These are phyloP conservation scores for Ligustrum vulgare DNA, from an alignment of 257 asterid genomes.

Conservation along the genomic window DNA sequence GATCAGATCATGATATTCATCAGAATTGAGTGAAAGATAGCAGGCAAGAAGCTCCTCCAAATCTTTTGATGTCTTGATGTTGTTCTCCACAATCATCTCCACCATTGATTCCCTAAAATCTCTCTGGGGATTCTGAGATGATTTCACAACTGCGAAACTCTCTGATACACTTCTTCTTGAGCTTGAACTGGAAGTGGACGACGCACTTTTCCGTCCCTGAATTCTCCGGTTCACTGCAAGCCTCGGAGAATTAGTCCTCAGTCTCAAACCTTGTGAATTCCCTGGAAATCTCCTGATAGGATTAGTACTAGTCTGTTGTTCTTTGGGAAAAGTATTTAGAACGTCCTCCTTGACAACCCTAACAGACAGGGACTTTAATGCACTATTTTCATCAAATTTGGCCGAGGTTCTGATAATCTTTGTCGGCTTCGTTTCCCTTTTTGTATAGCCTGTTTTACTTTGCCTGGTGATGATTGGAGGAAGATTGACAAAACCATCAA, in stretches of 20 bases:
- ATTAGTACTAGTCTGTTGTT: constrained; percentile 1
- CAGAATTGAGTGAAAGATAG: constrained; percentile 59
- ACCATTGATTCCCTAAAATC: constrained; percentile 74
- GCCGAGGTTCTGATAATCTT: constrained; percentile 28
- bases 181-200: constrained; percentile 26
- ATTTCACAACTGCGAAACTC: constrained; percentile 61
- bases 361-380: constrained; percentile 32
- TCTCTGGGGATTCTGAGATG: constrained; percentile 53
- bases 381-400: constrained; percentile 31
- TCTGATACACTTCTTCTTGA: constrained; percentile 41
- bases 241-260: constrained; percentile 50
- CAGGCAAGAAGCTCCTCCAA: constrained; percentile 68
- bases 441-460: neutral
- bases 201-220: constrained; percentile 38
- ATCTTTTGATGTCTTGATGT: constrained; percentile 47
- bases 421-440: constrained; percentile 11
- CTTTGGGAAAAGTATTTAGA: neutral
- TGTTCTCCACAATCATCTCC: constrained; percentile 73
- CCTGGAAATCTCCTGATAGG: constrained; percentile 25
- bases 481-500: constrained; percentile 28
- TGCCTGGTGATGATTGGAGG: constrained; percentile 53
- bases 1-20: constrained; percentile 59
- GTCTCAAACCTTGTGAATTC: constrained; percentile 46
- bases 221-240: constrained; percentile 35
- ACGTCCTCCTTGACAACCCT: constrained; percentile 38